Conservation (phyloP, 768 basidiomycete genomes). For the Strobilomyces echinocephalus region DNA sequence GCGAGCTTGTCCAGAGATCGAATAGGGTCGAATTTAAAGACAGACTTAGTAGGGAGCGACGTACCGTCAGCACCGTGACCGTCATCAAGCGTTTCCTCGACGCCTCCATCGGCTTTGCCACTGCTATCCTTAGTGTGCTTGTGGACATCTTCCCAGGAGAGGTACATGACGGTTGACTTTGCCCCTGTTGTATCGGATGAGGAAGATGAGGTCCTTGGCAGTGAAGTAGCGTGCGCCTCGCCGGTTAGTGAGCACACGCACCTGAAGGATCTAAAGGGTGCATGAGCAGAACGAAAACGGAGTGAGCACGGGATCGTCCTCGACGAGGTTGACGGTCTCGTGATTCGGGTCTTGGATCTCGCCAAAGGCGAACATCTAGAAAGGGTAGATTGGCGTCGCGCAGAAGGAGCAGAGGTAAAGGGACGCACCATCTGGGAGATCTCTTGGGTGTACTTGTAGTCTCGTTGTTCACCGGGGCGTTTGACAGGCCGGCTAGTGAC, state of each 20-base stretch:
- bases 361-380: constrained; percentile 94
- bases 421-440: constrained; percentile 85
- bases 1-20: constrained; percentile 60
- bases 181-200: constrained; percentile 89
- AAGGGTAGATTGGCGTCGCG: neutral
- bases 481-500: constrained; percentile 9
- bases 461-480: constrained; percentile 34
- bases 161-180: constrained; percentile 93
- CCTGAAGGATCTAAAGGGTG: constrained; percentile 71
- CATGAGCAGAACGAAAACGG: constrained; percentile 1
- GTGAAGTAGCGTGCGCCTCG: constrained; percentile 82
- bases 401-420: neutral
- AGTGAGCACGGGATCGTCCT: constrained; percentile 25
- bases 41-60: constrained; percentile 6
- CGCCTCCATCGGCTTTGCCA: constrained; percentile 73
- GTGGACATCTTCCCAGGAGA: constrained; percentile 96
- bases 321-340: constrained; percentile 90
- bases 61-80: constrained; percentile 75
- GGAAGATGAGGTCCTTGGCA: constrained; percentile 93
- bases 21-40: neutral
- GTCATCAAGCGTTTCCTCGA: constrained; percentile 81
- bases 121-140: constrained; percentile 91
- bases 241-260: constrained; percentile 74
- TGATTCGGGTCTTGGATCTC: constrained; percentile 87
- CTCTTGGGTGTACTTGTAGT: constrained; percentile 88